phyloP scores from a whole-genome alignment of 202 grass and related monocot genomes.

The Schoenoplectus tabernaemontani region DNA sequence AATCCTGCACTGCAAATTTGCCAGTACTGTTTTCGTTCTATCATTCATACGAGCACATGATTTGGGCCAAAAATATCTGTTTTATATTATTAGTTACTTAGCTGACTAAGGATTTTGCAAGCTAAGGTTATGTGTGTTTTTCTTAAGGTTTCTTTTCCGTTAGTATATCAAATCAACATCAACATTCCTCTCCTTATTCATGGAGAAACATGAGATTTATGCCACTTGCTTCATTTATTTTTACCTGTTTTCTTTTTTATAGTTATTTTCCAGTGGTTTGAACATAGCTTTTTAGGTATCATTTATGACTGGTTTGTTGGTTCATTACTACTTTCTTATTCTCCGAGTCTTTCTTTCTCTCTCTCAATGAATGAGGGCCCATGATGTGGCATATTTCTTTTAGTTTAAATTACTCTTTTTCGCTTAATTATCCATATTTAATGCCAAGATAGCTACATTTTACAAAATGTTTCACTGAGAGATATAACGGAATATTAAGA shows the following conservation, averaged over 20 bases:
- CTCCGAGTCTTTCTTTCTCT: slow-evolving; percentile 19
- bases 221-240: slow-evolving; percentile 10
- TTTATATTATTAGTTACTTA: background rate
- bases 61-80: background rate
- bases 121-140: background rate
- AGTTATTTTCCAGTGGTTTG: background rate
- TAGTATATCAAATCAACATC: background rate
- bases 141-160: background rate
- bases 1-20: background rate
- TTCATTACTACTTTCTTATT: slow-evolving; percentile 20
- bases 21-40: too few relatives aligned
- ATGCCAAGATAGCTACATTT: slow-evolving; percentile 31
- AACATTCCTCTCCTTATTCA: background rate
- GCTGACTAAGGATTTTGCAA: background rate
- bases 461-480: slow-evolving; percentile 23
- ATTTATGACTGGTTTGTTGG: slow-evolving; percentile 20
- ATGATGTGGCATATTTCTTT: background rate
- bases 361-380: slow-evolving; percentile 10
- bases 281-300: slow-evolving; percentile 3
- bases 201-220: background rate
- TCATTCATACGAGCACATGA: background rate
- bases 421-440: slow-evolving; percentile 27
- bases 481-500: background rate
- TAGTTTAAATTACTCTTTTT: slow-evolving; percentile 7
- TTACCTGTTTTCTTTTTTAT: slow-evolving; percentile 12